Evolutionary conservation across 805 yeast genomes (phyloP), one percentile per base, ranked within the genome.

Genomic region (Grigorovia humatica): DNA sequence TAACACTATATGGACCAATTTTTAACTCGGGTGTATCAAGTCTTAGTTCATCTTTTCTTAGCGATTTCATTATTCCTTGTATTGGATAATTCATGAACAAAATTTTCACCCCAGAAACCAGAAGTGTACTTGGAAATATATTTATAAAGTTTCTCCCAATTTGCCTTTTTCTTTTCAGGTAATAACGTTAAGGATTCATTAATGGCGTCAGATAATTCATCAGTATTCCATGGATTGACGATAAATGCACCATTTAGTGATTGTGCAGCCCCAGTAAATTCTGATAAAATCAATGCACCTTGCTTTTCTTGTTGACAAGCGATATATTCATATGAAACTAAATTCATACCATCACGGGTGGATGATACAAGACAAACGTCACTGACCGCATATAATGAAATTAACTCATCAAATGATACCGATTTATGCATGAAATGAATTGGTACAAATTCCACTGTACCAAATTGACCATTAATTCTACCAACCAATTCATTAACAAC

Each of bases 191-290:
- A 75, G 17, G 96, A 83, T 64, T 89, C 96, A 62, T 83, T 76
- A 51, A 91, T 84, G 3, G 97, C 85, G 44, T 80, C 86, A 18
- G 95, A 82, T 64, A 91, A 70, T 59, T 93, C 99, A 59, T 93
- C 99, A 20, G 90, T 91, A 66, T 91, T 93, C 99, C 99, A 93
- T 2, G 99, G 99, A 64, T 93, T 93, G 19, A 93, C 96, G 53
- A 93, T 81, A 13, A 91, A 67, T 1, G 96, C 89, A 23, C 99
- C 99, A 64, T 93, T 91, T 56, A 93, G 74, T 1, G 95, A 85
- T 70, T 93, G 99, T 0, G 99, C 98, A n/a, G 99, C 99, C 48
- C 99, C 99, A 0, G 99, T 93, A 71, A 93, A 93, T 70, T 93
- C 99, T 44, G 95, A 84, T 55, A 93, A 68, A 48, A 93, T 86